A percentile compares a stretch with the other conserved stretches of the same genome.
These are phyloP conservation scores for Mycena crocata DNA, from an alignment of 768 basidiomycete species.

Conservation along the genomic window DNA sequence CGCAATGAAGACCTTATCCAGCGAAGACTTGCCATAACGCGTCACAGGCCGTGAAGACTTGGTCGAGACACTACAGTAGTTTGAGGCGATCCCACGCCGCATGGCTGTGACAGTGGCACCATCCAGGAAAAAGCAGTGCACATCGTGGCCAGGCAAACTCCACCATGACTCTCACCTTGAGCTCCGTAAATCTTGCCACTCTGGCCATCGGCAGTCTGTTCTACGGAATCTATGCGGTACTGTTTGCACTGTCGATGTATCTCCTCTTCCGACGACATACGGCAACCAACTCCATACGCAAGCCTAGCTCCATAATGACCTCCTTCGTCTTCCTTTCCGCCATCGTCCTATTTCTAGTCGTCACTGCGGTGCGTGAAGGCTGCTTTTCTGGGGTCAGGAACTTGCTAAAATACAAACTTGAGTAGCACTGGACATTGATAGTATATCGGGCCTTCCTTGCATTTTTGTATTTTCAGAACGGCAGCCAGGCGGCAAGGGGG, in stretches of 20 bases:
- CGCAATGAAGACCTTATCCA: too few relatives aligned
- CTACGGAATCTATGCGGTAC: conserved; percentile 12
- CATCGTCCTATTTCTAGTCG: not conserved
- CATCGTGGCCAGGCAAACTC: too few relatives aligned
- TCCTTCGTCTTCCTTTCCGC: not conserved
- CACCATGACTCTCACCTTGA: conserved; percentile 3
- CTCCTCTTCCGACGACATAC: not conserved
- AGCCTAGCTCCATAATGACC: not conserved
- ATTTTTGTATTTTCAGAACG: not conserved
- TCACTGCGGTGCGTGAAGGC: not conserved
- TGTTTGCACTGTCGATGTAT: conserved; percentile 11
- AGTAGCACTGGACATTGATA: conserved; percentile 4
- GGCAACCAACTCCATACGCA: not conserved
- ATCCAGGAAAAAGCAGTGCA: too few relatives aligned
- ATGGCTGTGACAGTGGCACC: too few relatives aligned
- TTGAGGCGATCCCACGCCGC: too few relatives aligned
- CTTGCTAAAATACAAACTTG: not conserved
- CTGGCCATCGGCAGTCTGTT: not conserved
- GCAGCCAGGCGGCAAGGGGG: too few relatives aligned
- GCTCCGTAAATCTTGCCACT: not conserved
- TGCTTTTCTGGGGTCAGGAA: too few relatives aligned
- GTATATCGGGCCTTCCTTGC: conserved; percentile 5
- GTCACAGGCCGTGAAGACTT: too few relatives aligned
- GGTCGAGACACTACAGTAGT: too few relatives aligned
- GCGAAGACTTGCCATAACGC: too few relatives aligned